These are phyloP conservation scores for Escovopsis sp. DNA, from an alignment of 2,329 filamentous ascomycete species.

Conservation along the genomic window DNA sequence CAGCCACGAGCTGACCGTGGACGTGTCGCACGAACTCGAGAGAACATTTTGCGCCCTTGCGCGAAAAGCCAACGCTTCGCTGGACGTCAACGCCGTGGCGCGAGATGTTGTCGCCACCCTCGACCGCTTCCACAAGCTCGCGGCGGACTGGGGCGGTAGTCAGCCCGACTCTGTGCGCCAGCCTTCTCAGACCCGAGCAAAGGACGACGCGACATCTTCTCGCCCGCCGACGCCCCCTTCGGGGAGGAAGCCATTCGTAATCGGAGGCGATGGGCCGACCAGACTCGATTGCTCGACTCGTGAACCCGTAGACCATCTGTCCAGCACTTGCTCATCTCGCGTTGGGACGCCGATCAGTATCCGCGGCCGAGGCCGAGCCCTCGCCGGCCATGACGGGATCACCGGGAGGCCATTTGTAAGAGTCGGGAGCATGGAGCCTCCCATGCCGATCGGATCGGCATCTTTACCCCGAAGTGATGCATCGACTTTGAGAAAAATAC, in stretches of 20 bases:
- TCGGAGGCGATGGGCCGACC: not conserved
- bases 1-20: conserved; percentile 31
- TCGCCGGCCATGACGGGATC: conserved; percentile 32
- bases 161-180: conserved; percentile 2
- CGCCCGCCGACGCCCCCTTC: not conserved
- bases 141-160: not conserved
- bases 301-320: conserved; percentile 10
- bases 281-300: conserved; percentile 5
- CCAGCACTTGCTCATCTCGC: conserved; percentile 9
- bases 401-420: conserved; percentile 39
- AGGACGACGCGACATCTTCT: not conserved
- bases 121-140: conserved; percentile 6
- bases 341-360: conserved; percentile 12
- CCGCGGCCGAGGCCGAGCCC: conserved; percentile 9
- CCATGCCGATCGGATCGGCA: conserved; percentile 4
- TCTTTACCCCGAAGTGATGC: conserved; percentile 2
- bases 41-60: conserved; percentile 35
- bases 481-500: not conserved
- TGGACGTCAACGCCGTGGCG: conserved; percentile 30
- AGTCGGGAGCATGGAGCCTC: conserved; percentile 23
- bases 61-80: conserved; percentile 22
- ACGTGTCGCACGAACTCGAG: conserved; percentile 33
- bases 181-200: conserved; percentile 1
- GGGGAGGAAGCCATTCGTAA: not conserved
- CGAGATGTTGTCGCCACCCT: conserved; percentile 29